Evolutionary conservation across 1,284 basidiomycete genomes (phyloP).

Genomic region (Ustilago esculenta): DNA sequence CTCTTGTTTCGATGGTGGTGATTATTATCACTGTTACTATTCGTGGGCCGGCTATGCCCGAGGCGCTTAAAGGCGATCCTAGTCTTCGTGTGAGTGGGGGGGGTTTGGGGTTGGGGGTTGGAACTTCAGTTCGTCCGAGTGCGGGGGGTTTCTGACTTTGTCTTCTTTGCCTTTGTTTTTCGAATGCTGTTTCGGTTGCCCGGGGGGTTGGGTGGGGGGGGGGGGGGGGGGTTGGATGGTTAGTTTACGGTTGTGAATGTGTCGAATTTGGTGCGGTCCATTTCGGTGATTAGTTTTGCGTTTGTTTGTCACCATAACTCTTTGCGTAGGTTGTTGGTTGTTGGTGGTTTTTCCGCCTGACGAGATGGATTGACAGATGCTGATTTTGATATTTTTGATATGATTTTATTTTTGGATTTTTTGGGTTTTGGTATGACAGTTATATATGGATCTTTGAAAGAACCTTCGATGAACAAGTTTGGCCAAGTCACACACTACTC

Average conservation of each 20-base stretch:
- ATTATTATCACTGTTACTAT: slow-evolving; percentile 89
- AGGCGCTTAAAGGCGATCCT: slow-evolving; percentile 78
- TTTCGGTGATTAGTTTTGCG: slow-evolving; percentile 66
- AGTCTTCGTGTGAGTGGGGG: slow-evolving; percentile 36
- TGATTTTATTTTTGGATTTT: no score
- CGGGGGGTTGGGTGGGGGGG: no score
- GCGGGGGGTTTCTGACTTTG: no score
- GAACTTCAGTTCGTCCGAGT: no score
- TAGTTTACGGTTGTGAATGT: slow-evolving; percentile 87
- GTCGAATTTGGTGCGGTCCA: slow-evolving; percentile 64
- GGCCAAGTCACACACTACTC: slow-evolving; percentile 83
- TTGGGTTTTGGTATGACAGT: slow-evolving; percentile 3
- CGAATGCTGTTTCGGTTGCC: no score
- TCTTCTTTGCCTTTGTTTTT: no score
- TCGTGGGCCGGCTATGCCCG: slow-evolving; percentile 82
- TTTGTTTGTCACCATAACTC: slow-evolving; percentile 68
- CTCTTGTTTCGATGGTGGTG: slow-evolving; percentile 84
- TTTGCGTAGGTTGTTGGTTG: slow-evolving; percentile 15
- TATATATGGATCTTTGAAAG: slow-evolving; percentile 91
- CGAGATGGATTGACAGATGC: no score
- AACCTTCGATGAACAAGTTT: slow-evolving; percentile 94
- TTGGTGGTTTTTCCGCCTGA: no score
- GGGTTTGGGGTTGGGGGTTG: no score
- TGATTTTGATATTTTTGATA: no score
- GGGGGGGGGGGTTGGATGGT: no score